Evolutionary conservation across 495 filamentous ascomycete genomes (phyloP), one percentile per base, ranked within the genome.

Genomic region (Tuber aestivum): DNA sequence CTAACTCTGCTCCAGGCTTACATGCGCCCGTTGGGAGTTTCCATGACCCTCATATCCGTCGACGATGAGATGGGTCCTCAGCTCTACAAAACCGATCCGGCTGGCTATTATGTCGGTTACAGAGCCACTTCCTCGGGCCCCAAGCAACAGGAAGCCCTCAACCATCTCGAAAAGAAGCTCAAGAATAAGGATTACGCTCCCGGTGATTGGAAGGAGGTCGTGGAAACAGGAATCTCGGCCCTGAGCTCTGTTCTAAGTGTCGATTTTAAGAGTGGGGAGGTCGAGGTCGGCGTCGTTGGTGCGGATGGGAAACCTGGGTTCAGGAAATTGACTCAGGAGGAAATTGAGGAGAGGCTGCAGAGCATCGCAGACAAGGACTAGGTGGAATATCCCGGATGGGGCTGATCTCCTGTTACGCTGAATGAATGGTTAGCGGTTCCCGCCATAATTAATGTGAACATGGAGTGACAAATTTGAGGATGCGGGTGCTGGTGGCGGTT

Each of bases 221-320:
- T 99, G 74, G 95, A 99, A 86, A 87, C 97, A 77, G 95, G 92
- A 61, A 98, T 99, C 85, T 91, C 93, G 23, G 92, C 95, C 18
- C 85, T 99, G 83, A 97, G 95, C 88, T 95, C 91, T 72, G 94
- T 99, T 72, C 89, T 99, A 73, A 97, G 94, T 84, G 96, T 98
- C 81, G 95, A 99, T 85, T 99, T 99, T 88, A 99, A 99, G 91
- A 97, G 97, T 87, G 91, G 92, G 83, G 95, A 99, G 87, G 90
- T 99, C 83, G 95, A 99, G 87, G 92, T 99, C 83, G 95, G 96
- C 79, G 92, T 99, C 82, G 95, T 97, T 27, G 95, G 95, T 77
- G 83, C 85, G 68, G 94, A 94, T 82, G 94, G 93, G 82, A 87
- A 92, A 85, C 84, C 91, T 72, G 88, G 85, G 78, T 99, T 99